Conservation (phyloP, 2,329 filamentous ascomycete genomes). For the Fusarium buharicum region DNA sequence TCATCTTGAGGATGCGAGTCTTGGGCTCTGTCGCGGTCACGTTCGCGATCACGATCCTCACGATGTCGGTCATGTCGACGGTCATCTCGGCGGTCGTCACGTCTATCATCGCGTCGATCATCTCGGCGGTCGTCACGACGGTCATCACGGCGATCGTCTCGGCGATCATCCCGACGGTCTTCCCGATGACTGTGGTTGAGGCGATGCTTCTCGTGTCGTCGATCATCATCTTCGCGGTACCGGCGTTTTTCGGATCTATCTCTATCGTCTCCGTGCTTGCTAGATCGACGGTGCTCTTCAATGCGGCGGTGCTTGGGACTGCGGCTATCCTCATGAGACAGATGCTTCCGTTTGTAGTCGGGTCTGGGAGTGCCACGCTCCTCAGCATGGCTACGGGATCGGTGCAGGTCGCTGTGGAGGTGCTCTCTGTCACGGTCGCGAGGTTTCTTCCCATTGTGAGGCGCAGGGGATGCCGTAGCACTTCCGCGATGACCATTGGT, state of each 20-base stretch:
- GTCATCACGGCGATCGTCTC: constrained; percentile 31
- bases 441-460: constrained; percentile 58
- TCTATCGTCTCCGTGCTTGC: constrained; percentile 52
- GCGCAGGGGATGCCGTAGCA: constrained; percentile 77
- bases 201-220: constrained; percentile 40
- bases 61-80: constrained; percentile 38
- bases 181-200: constrained; percentile 35
- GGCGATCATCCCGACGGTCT: constrained; percentile 36
- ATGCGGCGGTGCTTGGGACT: constrained; percentile 56
- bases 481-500: constrained; percentile 70
- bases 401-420: constrained; percentile 59
- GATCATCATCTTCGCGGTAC: constrained; percentile 40
- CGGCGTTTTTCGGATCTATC: constrained; percentile 47
- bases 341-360: constrained; percentile 71
- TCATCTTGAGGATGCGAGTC: constrained; percentile 53
- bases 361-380: constrained; percentile 63
- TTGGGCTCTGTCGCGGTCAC: constrained; percentile 41
- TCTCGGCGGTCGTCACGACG: constrained; percentile 41
- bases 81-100: constrained; percentile 13
- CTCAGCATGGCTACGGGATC: constrained; percentile 61
- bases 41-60: constrained; percentile 41
- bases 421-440: constrained; percentile 61
- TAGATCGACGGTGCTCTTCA: constrained; percentile 54
- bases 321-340: constrained; percentile 57
- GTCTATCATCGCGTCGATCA: constrained; percentile 32